Evolutionary conservation across 805 yeast genomes (phyloP).

Genomic region (Candida lessepsii): DNA sequence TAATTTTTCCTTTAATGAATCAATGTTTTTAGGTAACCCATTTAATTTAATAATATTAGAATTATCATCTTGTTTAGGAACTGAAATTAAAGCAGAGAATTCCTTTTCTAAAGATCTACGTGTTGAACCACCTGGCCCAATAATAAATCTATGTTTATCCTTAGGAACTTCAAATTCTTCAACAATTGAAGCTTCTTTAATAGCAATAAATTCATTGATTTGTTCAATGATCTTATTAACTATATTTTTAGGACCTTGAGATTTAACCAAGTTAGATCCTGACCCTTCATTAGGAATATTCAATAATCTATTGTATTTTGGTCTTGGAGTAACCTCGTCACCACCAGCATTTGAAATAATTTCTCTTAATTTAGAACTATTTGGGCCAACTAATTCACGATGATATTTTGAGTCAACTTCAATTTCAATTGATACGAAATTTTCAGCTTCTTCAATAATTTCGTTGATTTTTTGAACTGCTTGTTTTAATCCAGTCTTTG

Average conservation of each 20-base stretch:
- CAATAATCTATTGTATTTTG: slow-evolving; percentile 53
- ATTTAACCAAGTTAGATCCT: slow-evolving; percentile 55
- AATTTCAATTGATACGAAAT: slow-evolving; percentile 54
- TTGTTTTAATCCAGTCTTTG: slow-evolving; percentile 68
- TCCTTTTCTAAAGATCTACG: slow-evolving; percentile 73
- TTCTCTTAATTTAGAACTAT: slow-evolving; percentile 70
- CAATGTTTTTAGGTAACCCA: slow-evolving; percentile 69
- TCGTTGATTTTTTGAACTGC: slow-evolving; percentile 64
- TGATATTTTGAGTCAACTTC: slow-evolving; percentile 74
- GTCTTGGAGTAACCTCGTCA: slow-evolving; percentile 46
- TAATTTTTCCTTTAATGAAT: slow-evolving; percentile 61
- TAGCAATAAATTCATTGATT: slow-evolving; percentile 60
- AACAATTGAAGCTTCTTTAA: slow-evolving; percentile 57
- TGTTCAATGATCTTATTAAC: slow-evolving; percentile 67
- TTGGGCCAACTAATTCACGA: slow-evolving; percentile 72
- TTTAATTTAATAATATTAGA: slow-evolving; percentile 52
- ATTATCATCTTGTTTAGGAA: slow-evolving; percentile 61
- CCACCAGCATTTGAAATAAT: slow-evolving; percentile 78
- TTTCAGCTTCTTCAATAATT: slow-evolving; percentile 65
- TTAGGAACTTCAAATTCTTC: slow-evolving; percentile 60
- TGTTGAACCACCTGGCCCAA: slow-evolving; percentile 78
- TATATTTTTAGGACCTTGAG: slow-evolving; percentile 72
- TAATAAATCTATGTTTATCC: slow-evolving; percentile 69
- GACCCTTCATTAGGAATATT: slow-evolving; percentile 69
- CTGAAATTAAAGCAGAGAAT: slow-evolving; percentile 57